These are phyloP conservation scores for Solanum arcanum DNA, from an alignment of 257 asterid genomes.

Conservation along the genomic window DNA sequence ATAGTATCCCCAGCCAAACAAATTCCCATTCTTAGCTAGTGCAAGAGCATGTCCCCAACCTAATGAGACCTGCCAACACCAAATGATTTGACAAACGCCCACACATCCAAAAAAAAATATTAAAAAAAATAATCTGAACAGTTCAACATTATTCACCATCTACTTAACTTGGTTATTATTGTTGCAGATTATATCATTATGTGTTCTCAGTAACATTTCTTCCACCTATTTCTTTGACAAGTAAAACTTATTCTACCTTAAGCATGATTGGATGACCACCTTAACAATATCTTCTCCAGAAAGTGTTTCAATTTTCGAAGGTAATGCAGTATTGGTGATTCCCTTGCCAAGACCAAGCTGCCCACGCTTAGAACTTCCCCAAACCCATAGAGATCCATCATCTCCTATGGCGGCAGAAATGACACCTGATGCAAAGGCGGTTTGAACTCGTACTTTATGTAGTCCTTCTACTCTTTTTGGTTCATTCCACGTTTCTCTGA, in stretches of 20 bases:
- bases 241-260: slow-evolving; percentile 37
- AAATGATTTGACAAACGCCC: not conserved
- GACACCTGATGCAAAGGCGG: slow-evolving; percentile 81
- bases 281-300: slow-evolving; percentile 61
- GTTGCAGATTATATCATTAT: not conserved
- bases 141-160: not conserved
- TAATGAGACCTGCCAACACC: slow-evolving; percentile 54
- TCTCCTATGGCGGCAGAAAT: slow-evolving; percentile 71
- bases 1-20: slow-evolving; percentile 97
- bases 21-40: slow-evolving; percentile 54
- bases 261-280: slow-evolving; percentile 50
- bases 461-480: slow-evolving; percentile 69
- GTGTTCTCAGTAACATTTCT: not conserved
- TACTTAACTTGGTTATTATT: not conserved
- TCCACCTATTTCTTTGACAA: slow-evolving; percentile 20
- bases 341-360: slow-evolving; percentile 75
- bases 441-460: slow-evolving; percentile 38
- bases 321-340: slow-evolving; percentile 43
- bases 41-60: slow-evolving; percentile 99
- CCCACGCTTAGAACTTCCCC: slow-evolving; percentile 97
- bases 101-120: not conserved
- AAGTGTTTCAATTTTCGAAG: slow-evolving; percentile 64
- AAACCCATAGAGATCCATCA: slow-evolving; percentile 89
- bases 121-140: not conserved
- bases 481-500: slow-evolving; percentile 65